phyloP scores from a whole-genome alignment of 495 filamentous ascomycete genomes.

The Aspergillus taichungensis region DNA sequence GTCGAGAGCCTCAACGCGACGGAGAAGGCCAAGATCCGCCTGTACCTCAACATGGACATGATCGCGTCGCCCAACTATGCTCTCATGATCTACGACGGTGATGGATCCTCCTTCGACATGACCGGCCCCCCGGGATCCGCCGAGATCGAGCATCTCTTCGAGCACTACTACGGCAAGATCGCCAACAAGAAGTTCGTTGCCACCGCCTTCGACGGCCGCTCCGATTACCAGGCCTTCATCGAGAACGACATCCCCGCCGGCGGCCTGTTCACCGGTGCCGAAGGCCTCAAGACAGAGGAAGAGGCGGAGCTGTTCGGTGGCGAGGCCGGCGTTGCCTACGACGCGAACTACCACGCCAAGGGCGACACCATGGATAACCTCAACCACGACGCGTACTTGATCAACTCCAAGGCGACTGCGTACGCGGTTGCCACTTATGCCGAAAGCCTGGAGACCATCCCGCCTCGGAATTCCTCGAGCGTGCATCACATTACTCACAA shows the following conservation, averaged over 20 bases:
- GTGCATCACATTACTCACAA: background rate
- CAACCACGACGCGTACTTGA: constrained; percentile 47
- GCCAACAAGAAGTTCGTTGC: constrained; percentile 34
- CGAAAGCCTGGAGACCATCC: constrained; percentile 40
- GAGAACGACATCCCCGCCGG: constrained; percentile 53
- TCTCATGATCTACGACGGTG: constrained; percentile 62
- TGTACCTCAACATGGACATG: constrained; percentile 77
- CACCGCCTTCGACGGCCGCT: constrained; percentile 53
- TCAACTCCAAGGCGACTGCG: constrained; percentile 54
- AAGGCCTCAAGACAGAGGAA: constrained; percentile 52
- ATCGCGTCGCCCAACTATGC: constrained; percentile 65
- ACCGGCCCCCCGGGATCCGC: constrained; percentile 56
- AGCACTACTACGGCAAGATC: constrained; percentile 43
- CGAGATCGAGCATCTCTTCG: constrained; percentile 53
- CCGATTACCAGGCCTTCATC: constrained; percentile 62
- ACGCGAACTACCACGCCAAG: constrained; percentile 53
- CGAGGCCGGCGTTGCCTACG: constrained; percentile 46
- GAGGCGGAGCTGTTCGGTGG: constrained; percentile 53
- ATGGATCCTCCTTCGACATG: constrained; percentile 52
- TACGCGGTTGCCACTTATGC: constrained; percentile 56
- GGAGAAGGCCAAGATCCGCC: constrained; percentile 47
- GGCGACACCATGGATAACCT: constrained; percentile 54
- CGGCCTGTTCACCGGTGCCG: constrained; percentile 63
- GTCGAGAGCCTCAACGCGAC: constrained; percentile 37
- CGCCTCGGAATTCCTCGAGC: constrained; percentile 7